A percentile compares a stretch with the other conserved stretches of the same genome.
Evolutionary conservation across 139 green algal genomes (phyloP).

Genomic region (Picochlorum costavermella): DNA sequence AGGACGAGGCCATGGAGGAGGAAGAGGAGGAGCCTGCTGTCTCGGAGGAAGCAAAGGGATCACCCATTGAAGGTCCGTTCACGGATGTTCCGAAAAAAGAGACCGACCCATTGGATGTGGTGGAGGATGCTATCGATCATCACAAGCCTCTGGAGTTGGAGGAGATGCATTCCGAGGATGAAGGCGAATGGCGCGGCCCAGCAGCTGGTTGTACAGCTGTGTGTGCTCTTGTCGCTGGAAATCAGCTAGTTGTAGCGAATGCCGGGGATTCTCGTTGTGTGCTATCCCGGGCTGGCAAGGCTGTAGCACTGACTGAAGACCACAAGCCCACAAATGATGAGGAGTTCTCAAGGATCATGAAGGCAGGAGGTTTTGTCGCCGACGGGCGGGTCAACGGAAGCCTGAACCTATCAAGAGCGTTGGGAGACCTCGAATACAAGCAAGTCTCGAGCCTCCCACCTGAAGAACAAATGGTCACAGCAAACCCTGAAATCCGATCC

Average conservation of each 20-base stretch:
- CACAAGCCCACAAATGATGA: constrained; percentile 53
- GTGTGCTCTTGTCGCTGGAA: constrained; percentile 22
- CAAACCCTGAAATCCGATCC: constrained; percentile 46
- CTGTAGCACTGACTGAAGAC: constrained; percentile 44
- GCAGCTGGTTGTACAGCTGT: constrained; percentile 49
- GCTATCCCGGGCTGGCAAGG: constrained; percentile 28
- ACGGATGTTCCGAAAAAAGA: not conserved
- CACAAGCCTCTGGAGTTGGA: constrained; percentile 9
- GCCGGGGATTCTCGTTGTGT: constrained; percentile 48
- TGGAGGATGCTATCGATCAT: not conserved
- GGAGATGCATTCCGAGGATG: not conserved
- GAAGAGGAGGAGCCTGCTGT: not conserved
- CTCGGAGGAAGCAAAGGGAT: not conserved
- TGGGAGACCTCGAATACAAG: constrained; percentile 81
- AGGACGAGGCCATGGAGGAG: not conserved
- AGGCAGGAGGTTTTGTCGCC: constrained; percentile 51
- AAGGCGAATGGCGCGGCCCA: constrained; percentile 27
- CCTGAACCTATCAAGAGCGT: constrained; percentile 66
- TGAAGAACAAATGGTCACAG: constrained; percentile 60
- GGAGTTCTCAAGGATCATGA: constrained; percentile 47
- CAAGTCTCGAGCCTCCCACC: constrained; percentile 29
- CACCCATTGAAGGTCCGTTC: not conserved
- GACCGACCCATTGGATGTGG: not conserved
- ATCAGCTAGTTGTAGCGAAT: constrained; percentile 44
- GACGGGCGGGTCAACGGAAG: constrained; percentile 71